phyloP scores from a whole-genome alignment of 139 green algal genomes.

The Coelastrella sp. region DNA sequence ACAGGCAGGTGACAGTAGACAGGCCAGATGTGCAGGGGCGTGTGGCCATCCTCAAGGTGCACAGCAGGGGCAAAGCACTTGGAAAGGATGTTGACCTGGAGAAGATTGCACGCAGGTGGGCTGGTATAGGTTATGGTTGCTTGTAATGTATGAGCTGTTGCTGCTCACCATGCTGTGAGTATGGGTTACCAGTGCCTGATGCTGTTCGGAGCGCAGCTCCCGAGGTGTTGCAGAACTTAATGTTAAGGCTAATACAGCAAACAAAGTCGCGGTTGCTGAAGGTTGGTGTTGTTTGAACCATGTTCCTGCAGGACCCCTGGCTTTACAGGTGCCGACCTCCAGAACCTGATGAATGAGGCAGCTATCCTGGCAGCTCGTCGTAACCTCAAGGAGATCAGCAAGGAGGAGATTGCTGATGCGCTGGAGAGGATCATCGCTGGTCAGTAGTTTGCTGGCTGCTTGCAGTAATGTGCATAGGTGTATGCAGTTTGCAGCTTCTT shows the following conservation, averaged over 20 bases:
- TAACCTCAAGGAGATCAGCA: slow-evolving; percentile 97
- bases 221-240: too few relatives aligned
- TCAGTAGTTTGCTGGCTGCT: background rate
- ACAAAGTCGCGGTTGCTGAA: too few relatives aligned
- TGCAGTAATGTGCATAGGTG: too few relatives aligned
- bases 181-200: too few relatives aligned
- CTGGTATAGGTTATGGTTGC: background rate
- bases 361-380: slow-evolving; percentile 97
- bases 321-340: slow-evolving; percentile 96
- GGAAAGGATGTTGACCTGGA: slow-evolving; percentile 96
- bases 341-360: slow-evolving; percentile 99
- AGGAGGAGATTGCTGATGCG: slow-evolving; percentile 99
- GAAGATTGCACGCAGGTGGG: slow-evolving; percentile 87
- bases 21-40: slow-evolving; percentile 92
- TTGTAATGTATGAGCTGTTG: too few relatives aligned
- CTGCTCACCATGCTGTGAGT: too few relatives aligned
- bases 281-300: too few relatives aligned
- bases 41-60: slow-evolving; percentile 93
- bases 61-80: slow-evolving; percentile 96
- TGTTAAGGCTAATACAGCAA: too few relatives aligned
- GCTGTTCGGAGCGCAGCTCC: too few relatives aligned
- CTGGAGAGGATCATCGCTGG: slow-evolving; percentile 97
- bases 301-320: slow-evolving; percentile 85
- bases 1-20: slow-evolving; percentile 97
- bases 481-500: too few relatives aligned